A percentile compares a stretch with the other conserved stretches of the same genome.
These are phyloP conservation scores for Chaetomiaceae sp. DNA, from an alignment of 2,329 filamentous ascomycete species.

Conservation along the genomic window DNA sequence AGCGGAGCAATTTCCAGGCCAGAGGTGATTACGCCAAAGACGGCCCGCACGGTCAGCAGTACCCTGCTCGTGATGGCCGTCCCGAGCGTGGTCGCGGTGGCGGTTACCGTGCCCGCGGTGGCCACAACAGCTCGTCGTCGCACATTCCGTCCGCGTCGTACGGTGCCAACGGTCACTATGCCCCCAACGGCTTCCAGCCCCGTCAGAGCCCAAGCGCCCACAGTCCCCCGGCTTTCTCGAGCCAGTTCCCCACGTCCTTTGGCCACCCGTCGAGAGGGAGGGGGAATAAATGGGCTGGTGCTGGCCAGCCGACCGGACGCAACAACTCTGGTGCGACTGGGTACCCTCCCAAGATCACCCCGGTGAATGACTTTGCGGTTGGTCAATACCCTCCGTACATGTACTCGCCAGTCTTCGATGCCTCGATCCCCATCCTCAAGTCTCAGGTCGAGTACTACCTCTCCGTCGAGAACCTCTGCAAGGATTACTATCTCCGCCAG, in stretches of 20 bases:
- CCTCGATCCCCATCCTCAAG: conserved; percentile 39
- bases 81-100: conserved; percentile 38
- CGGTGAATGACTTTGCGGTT: conserved; percentile 40
- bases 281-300: conserved; percentile 22
- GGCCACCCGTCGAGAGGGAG: conserved; percentile 22
- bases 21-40: conserved; percentile 25
- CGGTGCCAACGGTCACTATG: conserved; percentile 34
- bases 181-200: conserved; percentile 29
- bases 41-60: conserved; percentile 26
- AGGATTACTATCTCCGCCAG: conserved; percentile 81
- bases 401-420: conserved; percentile 21
- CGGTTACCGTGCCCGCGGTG: conserved; percentile 43
- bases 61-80: conserved; percentile 34
- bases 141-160: conserved; percentile 36
- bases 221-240: conserved; percentile 38
- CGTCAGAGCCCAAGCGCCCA: conserved; percentile 36
- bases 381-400: conserved; percentile 54
- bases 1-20: conserved; percentile 17
- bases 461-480: conserved; percentile 90
- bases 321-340: conserved; percentile 18
- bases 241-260: conserved; percentile 32
- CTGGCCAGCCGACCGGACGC: conserved; percentile 18
- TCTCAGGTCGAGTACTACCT: conserved; percentile 85
- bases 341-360: conserved; percentile 29
- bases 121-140: conserved; percentile 36